These are phyloP conservation scores for Thyridium curvatum DNA, from an alignment of 2,329 filamentous ascomycete species.

Conservation along the genomic window DNA sequence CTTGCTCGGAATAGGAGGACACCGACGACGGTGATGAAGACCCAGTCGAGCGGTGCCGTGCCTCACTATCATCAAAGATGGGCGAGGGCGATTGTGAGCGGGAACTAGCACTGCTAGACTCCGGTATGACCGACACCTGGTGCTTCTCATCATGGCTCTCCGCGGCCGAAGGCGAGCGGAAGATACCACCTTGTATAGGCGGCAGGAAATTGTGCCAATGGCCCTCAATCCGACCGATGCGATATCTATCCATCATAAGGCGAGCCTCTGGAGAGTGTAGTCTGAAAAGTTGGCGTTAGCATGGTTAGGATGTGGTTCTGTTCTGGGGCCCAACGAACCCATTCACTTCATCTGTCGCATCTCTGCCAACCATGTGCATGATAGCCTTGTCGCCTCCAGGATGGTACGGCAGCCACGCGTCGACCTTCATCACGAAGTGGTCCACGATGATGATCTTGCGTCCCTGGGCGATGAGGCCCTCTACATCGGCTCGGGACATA, in stretches of 20 bases:
- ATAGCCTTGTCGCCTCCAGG: conserved; percentile 89
- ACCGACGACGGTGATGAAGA: conserved; percentile 22
- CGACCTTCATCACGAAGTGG: conserved; percentile 73
- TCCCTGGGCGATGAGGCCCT: conserved; percentile 76
- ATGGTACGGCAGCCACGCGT: conserved; percentile 82
- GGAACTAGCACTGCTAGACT: conserved; percentile 9
- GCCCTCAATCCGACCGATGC: conserved; percentile 75
- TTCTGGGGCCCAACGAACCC: no score
- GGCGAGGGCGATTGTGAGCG: conserved; percentile 36
- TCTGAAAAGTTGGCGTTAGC: conserved; percentile 35
- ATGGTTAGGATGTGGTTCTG: no score
- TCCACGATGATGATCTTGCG: conserved; percentile 74
- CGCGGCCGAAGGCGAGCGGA: conserved; percentile 24
- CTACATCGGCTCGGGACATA: conserved; percentile 51
- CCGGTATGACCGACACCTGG: neutral
- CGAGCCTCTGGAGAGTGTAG: conserved; percentile 77
- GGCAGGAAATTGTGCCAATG: conserved; percentile 81
- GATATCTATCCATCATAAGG: conserved; percentile 70
- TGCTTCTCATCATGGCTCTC: conserved; percentile 21
- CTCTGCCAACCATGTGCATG: conserved; percentile 83
- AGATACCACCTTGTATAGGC: conserved; percentile 75
- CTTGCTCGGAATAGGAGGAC: conserved; percentile 2
- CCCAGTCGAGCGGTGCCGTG: conserved; percentile 13
- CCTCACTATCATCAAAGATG: conserved; percentile 35
- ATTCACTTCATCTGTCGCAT: conserved; percentile 89